Percentiles rank a stretch among this genome's conserved stretches.
Conservation (phyloP, 768 basidiomycete genomes). For the Amanita rubescens region DNA sequence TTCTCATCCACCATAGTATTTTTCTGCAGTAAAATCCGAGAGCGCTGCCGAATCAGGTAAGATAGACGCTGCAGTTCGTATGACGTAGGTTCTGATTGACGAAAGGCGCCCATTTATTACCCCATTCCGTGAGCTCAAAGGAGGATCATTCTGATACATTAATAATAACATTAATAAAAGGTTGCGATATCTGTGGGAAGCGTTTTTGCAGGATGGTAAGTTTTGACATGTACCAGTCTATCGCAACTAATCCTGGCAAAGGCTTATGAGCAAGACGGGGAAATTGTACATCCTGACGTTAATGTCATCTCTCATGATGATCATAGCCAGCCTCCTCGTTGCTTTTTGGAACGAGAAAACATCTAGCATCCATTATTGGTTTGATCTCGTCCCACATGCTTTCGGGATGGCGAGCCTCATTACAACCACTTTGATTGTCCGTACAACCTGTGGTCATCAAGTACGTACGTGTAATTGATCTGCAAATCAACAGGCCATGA, state of each 20-base stretch:
- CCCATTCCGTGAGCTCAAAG: conserved; percentile 65
- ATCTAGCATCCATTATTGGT: conserved; percentile 58
- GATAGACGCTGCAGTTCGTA: conserved; percentile 15
- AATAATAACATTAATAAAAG: conserved; percentile 26
- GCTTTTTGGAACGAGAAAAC: conserved; percentile 61
- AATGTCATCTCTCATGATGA: conserved; percentile 48
- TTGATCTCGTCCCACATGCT: conserved; percentile 74
- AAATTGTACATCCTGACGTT: conserved; percentile 76
- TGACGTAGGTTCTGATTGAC: conserved; percentile 1
- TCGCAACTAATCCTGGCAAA: conserved; percentile 21
- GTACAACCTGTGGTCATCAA: conserved; percentile 19
- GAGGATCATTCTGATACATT: conserved; percentile 6
- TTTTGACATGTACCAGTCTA: conserved; percentile 9
- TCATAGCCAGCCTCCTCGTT: conserved; percentile 55
- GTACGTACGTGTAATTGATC: conserved; percentile 9
- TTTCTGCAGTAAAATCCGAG: conserved; percentile 68
- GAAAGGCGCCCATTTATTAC: conserved; percentile 76
- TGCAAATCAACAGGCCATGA: conserved; percentile 60
- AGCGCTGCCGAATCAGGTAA: conserved; percentile 66
- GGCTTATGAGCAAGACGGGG: conserved; percentile 83
- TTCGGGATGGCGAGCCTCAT: conserved; percentile 82
- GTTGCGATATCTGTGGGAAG: conserved; percentile 79
- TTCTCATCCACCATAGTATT: conserved; percentile 45
- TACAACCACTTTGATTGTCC: conserved; percentile 79
- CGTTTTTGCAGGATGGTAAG: conserved; percentile 79